phyloP scores from a whole-genome alignment of 2,329 filamentous ascomycete genomes.

The Metarhizium anisopliae region DNA sequence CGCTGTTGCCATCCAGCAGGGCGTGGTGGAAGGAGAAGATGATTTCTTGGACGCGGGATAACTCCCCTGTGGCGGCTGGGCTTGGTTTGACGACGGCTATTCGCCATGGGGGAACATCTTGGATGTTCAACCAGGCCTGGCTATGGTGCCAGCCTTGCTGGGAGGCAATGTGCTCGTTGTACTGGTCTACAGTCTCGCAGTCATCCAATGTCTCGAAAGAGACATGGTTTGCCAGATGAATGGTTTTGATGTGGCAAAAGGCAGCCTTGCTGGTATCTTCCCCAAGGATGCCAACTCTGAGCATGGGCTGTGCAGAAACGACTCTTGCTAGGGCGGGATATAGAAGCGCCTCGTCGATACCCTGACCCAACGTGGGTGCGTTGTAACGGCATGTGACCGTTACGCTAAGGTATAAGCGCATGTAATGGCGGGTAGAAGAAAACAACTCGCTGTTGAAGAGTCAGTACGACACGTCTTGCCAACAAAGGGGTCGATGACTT shows the following conservation, averaged over 20 bases:
- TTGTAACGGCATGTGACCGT: conserved; percentile 35
- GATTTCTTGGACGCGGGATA: conserved; percentile 25
- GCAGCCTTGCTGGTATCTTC: conserved; percentile 33
- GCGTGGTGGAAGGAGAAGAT: conserved; percentile 44
- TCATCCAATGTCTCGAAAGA: conserved; percentile 19
- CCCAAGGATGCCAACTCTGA: conserved; percentile 38
- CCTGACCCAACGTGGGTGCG: conserved; percentile 5
- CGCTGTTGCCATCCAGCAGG: conserved; percentile 42
- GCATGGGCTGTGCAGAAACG: conserved; percentile 33
- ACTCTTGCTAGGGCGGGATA: conserved; percentile 30
- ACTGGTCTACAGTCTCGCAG: conserved; percentile 13
- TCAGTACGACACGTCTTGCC: background rate
- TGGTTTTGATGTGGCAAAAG: conserved; percentile 32
- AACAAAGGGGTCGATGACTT: too few species aligned
- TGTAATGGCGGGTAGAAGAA: conserved; percentile 35
- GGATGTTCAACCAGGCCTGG: conserved; percentile 30
- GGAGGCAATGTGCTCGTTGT: conserved; percentile 21
- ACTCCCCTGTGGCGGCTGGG: conserved; percentile 2
- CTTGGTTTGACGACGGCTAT: conserved; percentile 26
- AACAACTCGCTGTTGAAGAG: conserved; percentile 29
- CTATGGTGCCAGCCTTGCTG: conserved; percentile 31
- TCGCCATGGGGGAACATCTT: conserved; percentile 36
- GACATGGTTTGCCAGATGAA: conserved; percentile 36
- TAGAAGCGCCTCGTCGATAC: conserved; percentile 15
- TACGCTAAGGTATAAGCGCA: conserved; percentile 40